Conservation (phyloP, 2,329 filamentous ascomycete genomes). For the Eutypa lata region DNA sequence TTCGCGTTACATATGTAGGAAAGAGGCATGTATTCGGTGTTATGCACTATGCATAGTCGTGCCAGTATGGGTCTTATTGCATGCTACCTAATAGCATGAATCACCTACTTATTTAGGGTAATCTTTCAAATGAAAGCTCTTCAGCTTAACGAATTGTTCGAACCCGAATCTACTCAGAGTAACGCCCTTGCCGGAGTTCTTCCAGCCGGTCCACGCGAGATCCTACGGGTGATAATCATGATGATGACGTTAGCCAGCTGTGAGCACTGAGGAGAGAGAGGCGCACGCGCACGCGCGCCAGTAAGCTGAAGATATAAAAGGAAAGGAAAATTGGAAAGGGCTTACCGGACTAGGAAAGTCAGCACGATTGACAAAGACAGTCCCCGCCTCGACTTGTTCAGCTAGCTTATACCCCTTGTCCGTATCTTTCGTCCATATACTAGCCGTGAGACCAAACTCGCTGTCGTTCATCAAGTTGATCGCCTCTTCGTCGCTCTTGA, state of each 20-base stretch:
- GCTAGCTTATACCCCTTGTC: conserved; percentile 71
- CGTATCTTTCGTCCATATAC: conserved; percentile 92
- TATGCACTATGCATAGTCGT: no score
- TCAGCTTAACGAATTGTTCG: conserved; percentile 93
- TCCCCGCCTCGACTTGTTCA: conserved; percentile 83
- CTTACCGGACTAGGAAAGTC: conserved; percentile 89
- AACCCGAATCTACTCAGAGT: conserved; percentile 89
- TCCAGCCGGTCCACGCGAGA: conserved; percentile 96
- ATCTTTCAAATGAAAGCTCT: conserved; percentile 92
- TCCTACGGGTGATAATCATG: conserved; percentile 51
- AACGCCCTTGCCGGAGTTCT: conserved; percentile 90
- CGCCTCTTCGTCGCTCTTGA: conserved; percentile 77
- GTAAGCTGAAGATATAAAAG: conserved; percentile 8
- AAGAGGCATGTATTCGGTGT: no score
- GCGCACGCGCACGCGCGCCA: conserved; percentile 2
- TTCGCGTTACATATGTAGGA: neutral
- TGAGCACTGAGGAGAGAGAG: conserved; percentile 2
- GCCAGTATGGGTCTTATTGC: no score
- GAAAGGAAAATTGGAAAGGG: conserved; percentile 18
- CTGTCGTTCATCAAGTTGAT: conserved; percentile 89
- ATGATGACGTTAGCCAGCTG: conserved; percentile 16
- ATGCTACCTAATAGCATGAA: neutral
- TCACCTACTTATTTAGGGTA: conserved; percentile 53
- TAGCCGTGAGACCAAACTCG: conserved; percentile 91
- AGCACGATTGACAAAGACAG: conserved; percentile 92